Base-by-base conservation (phyloP, 1,284 basidiomycete species). In the Apiotrichum montevideense region DNA sequence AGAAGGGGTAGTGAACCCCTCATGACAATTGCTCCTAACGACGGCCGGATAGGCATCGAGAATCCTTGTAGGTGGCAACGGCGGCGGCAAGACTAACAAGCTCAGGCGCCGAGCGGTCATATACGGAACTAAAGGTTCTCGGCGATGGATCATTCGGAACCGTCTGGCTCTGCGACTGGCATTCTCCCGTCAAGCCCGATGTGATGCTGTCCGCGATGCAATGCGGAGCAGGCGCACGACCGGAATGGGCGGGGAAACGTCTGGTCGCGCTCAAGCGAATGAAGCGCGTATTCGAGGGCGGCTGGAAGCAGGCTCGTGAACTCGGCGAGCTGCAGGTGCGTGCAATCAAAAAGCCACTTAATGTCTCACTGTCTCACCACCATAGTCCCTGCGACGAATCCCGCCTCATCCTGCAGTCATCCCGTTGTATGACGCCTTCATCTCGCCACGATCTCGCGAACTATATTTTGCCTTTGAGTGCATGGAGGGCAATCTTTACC, bases 381-480 rank as follows among this genome's bases (percentile, higher is more conserved):
- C n/a, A 7, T 73, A 97, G 91, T 98, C 95, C 15, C 82, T 99
- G 55, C 88, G 91, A 55, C 85, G 85, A 60, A 97, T 99, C 70
- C 87, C 94, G 35, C 87, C 88, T 72, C 96, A 99, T 78, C 90
- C 90, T 43, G 94, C 96, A 76, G 92, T 98, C 79, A 98, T 99
- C 73, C 94, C 96, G 52, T 83, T 99, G 62, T 98, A 98, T 81
- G 96, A 99, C 77, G 95, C 93, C 69, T 99, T 98, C 79, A 87
- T 98, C 66, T 85, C 94, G 48, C 94, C 94, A 1, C 83, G 85
- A 63, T 85, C 90, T 54, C 90, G 89, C 75, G 93, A 98, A 78
- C 88, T 99, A 66, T 97, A 98, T 78, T 98, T 98, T 73, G 96
- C 98, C 52, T 98, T 99, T 76, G 96, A 99, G 79, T 94, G 93